Conservation (phyloP, 1,139 yeast species). For the Saccharomyces hybrid region DNA sequence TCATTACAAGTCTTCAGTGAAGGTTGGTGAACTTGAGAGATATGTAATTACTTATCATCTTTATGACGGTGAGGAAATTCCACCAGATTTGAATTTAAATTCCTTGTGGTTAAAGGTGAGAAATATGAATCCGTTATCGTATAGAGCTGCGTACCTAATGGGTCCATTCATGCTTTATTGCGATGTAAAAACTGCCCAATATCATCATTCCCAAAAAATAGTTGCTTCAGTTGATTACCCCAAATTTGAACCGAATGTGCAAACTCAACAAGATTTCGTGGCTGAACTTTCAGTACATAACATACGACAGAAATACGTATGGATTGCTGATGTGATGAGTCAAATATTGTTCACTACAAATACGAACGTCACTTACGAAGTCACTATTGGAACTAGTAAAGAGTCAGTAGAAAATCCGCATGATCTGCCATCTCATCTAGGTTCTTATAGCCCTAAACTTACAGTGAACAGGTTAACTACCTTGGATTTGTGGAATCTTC, state of each 20-base stretch:
- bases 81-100: slow-evolving; percentile 15
- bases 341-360: slow-evolving; percentile 72
- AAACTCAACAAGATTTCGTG: slow-evolving; percentile 58
- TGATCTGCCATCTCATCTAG: slow-evolving; percentile 12
- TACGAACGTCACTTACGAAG: slow-evolving; percentile 63
- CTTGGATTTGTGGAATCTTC: slow-evolving; percentile 63
- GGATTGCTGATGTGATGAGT: slow-evolving; percentile 77
- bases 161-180: slow-evolving; percentile 85
- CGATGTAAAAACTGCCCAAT: slow-evolving; percentile 64
- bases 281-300: slow-evolving; percentile 43
- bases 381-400: slow-evolving; percentile 49
- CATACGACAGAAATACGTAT: slow-evolving; percentile 44
- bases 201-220: slow-evolving; percentile 47
- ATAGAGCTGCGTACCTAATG: slow-evolving; percentile 78
- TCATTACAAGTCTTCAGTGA: slow-evolving; percentile 36
- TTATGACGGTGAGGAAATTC: slow-evolving; percentile 22
- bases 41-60: slow-evolving; percentile 41
- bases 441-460: slow-evolving; percentile 26
- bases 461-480: slow-evolving; percentile 53
- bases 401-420: slow-evolving; percentile 27
- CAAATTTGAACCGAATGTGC: slow-evolving; percentile 61
- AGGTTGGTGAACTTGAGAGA: slow-evolving; percentile 51
- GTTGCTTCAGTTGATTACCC: slow-evolving; percentile 73
- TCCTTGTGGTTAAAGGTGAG: slow-evolving; percentile 60
- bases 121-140: slow-evolving; percentile 65